Conservation (phyloP, 2,329 filamentous ascomycete genomes). For the Epichloe festucae region DNA sequence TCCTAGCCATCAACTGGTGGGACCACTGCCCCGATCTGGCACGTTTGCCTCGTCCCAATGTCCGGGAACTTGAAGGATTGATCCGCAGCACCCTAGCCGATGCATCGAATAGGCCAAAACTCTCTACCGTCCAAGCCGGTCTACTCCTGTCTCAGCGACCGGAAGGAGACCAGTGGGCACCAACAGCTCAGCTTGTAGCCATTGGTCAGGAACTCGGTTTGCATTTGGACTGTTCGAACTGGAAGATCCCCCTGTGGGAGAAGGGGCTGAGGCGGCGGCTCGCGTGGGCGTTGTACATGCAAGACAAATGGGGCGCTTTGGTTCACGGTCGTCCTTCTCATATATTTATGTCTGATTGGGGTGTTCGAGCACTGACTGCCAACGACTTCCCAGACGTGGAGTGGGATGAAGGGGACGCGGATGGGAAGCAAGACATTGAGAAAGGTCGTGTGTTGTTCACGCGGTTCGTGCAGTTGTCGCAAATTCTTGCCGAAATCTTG, state of each 20-base stretch:
- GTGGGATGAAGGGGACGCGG: slow-evolving; percentile 46
- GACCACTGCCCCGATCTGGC: slow-evolving; percentile 57
- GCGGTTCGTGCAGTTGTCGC: slow-evolving; percentile 63
- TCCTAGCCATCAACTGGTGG: slow-evolving; percentile 83
- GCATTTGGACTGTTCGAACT: slow-evolving; percentile 73
- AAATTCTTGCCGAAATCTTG: slow-evolving; percentile 66
- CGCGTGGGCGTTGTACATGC: slow-evolving; percentile 87
- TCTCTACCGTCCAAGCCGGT: slow-evolving; percentile 68
- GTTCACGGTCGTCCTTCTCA: slow-evolving; percentile 80
- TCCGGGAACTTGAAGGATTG: slow-evolving; percentile 59
- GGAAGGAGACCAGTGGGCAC: slow-evolving; percentile 67
- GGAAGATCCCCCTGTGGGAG: slow-evolving; percentile 80
- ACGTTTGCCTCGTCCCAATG: slow-evolving; percentile 53
- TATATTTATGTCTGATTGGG: slow-evolving; percentile 58
- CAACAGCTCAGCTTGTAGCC: slow-evolving; percentile 78
- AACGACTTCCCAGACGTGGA: slow-evolving; percentile 65
- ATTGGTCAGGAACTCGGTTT: slow-evolving; percentile 78
- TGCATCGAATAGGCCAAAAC: slow-evolving; percentile 69
- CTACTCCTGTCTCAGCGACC: slow-evolving; percentile 62
- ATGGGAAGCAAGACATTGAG: slow-evolving; percentile 52
- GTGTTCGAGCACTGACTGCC: slow-evolving; percentile 49
- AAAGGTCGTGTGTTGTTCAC: slow-evolving; percentile 58
- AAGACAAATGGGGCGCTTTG: slow-evolving; percentile 81
- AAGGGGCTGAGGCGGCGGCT: slow-evolving; percentile 71
- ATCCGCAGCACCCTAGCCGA: slow-evolving; percentile 61